Base-by-base conservation (phyloP, 257 asterid genomes). In the Orobanche coerulescens region DNA sequence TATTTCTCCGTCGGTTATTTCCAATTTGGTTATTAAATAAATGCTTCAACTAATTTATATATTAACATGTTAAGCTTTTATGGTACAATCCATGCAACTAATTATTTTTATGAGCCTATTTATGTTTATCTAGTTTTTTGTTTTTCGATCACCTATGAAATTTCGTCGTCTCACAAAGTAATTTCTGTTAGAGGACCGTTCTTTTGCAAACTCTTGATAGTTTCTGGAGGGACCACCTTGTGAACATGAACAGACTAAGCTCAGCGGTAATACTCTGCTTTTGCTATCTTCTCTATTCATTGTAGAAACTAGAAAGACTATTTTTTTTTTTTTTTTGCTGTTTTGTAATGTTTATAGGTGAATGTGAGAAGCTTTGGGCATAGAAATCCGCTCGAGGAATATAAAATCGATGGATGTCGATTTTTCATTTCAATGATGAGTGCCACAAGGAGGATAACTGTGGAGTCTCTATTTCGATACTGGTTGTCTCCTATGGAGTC, bases 191-290 rank as follows among this genome's bases (percentile, higher is more conserved):
- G 98, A 86, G 88, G 84, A 90, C 83, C 7, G 97, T 93, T 66
- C 81, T 93, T 53, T 80, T 93, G 76, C 90, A 89, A 78, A 89
- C 95, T 62, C 78, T 93, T 37, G 98, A 93, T 81, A 82, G 87
- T 75, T 93, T 89, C 75, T 93, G 98, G 98, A 82, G 95, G 84
- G 98, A 93, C 75, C 98, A 93, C 73, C 95, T 93, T 39, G 88
- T 93, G 71, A 93, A 93, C 85, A 93, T 93, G 98, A 93, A 93
- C 81, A 71, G 83, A 68, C 98, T 93, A 62, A 89, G 82, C 75
- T 93, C 98, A 20, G 93, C 97, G 83, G 98, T 92, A 82, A 31
- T n/a, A 7, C 49, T 54, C 48, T 42, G 16, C 36, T 8, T 18
- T 44, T 44, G 20, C 16, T 47, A 18, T 47, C 5, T 16, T 22